phyloP scores from a whole-genome alignment of 2,329 filamentous ascomycete genomes.

The Aspergillus glaucus region DNA sequence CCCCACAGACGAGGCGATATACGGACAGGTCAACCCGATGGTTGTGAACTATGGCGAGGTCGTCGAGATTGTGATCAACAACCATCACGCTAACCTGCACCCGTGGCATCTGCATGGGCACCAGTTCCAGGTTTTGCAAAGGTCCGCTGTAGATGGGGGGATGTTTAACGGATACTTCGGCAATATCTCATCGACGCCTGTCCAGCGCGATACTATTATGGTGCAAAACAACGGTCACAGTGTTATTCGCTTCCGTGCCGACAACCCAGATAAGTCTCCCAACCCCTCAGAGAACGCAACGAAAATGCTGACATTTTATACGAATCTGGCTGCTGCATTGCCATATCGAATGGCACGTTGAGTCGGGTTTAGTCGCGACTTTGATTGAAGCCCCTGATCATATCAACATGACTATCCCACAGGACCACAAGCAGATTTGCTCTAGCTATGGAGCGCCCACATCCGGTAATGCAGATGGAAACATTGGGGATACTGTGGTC shows the following conservation, averaged over 20 bases:
- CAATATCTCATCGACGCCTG: conserved; percentile 21
- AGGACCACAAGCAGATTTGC: conserved; percentile 3
- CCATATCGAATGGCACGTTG: conserved; percentile 33
- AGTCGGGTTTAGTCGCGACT: conserved; percentile 24
- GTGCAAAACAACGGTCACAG: conserved; percentile 25
- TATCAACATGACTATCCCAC: conserved; percentile 3
- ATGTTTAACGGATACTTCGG: conserved; percentile 18
- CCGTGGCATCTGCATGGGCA: conserved; percentile 50
- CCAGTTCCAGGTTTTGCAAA: conserved; percentile 43
- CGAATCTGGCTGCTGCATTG: conserved; percentile 32
- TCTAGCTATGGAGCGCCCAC: not conserved
- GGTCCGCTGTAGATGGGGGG: conserved; percentile 18
- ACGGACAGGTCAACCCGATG: conserved; percentile 62
- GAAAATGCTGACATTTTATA: not conserved
- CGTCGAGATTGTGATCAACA: conserved; percentile 33
- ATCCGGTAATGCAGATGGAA: not conserved
- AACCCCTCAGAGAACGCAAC: not conserved
- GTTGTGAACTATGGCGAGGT: conserved; percentile 58
- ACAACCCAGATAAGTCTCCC: conserved; percentile 27
- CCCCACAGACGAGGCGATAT: conserved; percentile 54
- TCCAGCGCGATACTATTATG: conserved; percentile 30
- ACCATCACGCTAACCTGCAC: conserved; percentile 33
- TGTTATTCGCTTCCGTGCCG: conserved; percentile 29
- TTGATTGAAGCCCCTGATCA: conserved; percentile 26
- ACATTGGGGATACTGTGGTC: not conserved